These are phyloP conservation scores for Parathielavia appendiculata DNA, from an alignment of 495 filamentous ascomycete species.

Conservation along the genomic window DNA sequence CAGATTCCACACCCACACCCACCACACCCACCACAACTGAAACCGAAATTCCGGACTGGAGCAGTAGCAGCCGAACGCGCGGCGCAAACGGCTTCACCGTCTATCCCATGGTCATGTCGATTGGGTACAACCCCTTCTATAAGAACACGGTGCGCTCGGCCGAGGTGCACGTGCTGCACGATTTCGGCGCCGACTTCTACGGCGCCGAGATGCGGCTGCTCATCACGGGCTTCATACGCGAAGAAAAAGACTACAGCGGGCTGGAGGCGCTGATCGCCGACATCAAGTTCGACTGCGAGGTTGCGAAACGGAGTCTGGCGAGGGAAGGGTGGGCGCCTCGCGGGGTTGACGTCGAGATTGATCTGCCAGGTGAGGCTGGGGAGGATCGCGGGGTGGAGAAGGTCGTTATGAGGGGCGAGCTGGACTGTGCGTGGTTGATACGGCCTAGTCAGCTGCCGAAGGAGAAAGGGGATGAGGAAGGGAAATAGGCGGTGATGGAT, in stretches of 20 bases:
- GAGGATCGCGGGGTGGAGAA: conserved; percentile 26
- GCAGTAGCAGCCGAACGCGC: not conserved
- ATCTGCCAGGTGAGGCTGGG: conserved; percentile 1
- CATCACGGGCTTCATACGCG: conserved; percentile 80
- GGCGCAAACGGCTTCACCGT: conserved; percentile 30
- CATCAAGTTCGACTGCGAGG: conserved; percentile 81
- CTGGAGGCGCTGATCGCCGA: conserved; percentile 80
- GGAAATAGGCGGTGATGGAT: not conserved
- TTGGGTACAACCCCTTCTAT: conserved; percentile 95
- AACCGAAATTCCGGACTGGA: no score
- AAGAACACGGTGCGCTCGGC: conserved; percentile 76
- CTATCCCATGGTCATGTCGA: conserved; percentile 86
- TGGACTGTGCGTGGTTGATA: conserved; percentile 42
- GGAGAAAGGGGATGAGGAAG: not conserved
- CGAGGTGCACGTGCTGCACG: conserved; percentile 87
- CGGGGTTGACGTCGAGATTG: conserved; percentile 4
- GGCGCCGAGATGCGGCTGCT: conserved; percentile 67
- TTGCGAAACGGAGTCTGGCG: conserved; percentile 67
- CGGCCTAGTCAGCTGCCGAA: conserved; percentile 12
- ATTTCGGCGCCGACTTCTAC: conserved; percentile 77
- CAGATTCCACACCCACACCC: conserved; percentile 24
- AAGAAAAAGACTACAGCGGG: conserved; percentile 81
- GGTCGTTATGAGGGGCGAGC: conserved; percentile 25
- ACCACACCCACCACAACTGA: not conserved
- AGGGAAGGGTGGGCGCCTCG: conserved; percentile 57